These are phyloP conservation scores for Umbilicus rupestris DNA, from an alignment of 164 flowering plant species.

Conservation along the genomic window DNA sequence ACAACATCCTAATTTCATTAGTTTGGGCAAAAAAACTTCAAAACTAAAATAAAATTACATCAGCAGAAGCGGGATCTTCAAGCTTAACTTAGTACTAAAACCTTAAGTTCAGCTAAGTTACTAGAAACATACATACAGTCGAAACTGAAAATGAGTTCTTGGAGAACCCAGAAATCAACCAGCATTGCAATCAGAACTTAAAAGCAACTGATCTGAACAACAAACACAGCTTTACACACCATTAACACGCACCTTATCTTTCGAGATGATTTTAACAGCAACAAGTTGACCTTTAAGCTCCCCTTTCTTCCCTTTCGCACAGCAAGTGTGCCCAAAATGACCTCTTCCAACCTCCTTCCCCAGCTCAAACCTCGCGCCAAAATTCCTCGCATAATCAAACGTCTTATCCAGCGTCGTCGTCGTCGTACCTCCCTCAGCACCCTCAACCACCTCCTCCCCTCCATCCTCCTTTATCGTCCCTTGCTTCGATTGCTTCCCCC, in stretches of 20 bases:
- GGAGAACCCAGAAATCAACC: neutral
- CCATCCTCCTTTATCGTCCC: slow-evolving; percentile 24
- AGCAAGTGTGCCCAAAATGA: slow-evolving; percentile 73
- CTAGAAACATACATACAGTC: no score
- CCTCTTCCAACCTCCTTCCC: slow-evolving; percentile 74
- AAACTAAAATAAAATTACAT: neutral
- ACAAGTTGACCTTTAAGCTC: slow-evolving; percentile 44
- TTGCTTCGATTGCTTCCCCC: slow-evolving; percentile 22
- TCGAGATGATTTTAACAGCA: slow-evolving; percentile 64
- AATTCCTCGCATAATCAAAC: slow-evolving; percentile 47
- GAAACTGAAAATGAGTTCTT: neutral
- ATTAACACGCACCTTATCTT: slow-evolving; percentile 47
- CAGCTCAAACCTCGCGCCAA: slow-evolving; percentile 40
- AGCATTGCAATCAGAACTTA: neutral
- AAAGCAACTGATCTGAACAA: neutral
- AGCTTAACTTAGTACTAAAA: neutral
- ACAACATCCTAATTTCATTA: neutral
- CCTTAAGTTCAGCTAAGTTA: neutral
- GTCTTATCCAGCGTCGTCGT: slow-evolving; percentile 40
- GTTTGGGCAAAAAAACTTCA: neutral
- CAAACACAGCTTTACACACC: neutral
- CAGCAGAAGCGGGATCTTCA: no score
- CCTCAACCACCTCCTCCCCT: slow-evolving; percentile 18
- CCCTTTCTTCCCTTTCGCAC: slow-evolving; percentile 57
- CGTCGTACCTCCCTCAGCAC: slow-evolving; percentile 15